Conservation (phyloP, 495 filamentous ascomycete species). For the Daldinia loculata region DNA sequence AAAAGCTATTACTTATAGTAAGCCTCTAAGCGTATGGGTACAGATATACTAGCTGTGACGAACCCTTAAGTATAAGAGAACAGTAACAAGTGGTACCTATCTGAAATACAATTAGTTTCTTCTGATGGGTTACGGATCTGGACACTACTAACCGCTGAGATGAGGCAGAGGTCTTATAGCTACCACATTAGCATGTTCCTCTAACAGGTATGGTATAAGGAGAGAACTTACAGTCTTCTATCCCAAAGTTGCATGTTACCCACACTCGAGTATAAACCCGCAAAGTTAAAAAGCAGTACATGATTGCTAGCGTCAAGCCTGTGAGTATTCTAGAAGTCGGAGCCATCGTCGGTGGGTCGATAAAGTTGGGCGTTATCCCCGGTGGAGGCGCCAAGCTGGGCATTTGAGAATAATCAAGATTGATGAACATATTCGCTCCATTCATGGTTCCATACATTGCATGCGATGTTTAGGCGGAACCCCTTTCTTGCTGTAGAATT, state of each 20-base stretch:
- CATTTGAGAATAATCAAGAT: background rate
- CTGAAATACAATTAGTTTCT: background rate
- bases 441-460: background rate
- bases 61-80: no score
- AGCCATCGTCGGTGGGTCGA: background rate
- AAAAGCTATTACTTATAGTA: no score
- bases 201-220: background rate
- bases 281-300: background rate
- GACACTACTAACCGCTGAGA: background rate
- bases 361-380: background rate
- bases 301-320: background rate
- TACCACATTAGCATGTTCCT: background rate
- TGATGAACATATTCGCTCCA: background rate
- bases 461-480: background rate
- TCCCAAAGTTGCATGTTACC: background rate
- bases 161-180: background rate
- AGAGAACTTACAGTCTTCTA: background rate
- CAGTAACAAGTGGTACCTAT: no score
- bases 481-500: background rate
- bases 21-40: no score
- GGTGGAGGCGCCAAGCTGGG: background rate
- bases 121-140: no score
- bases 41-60: no score
- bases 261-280: background rate
- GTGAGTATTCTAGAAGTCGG: background rate